Conservation (phyloP, 257 asterid genomes). For the Penstemon davidsonii region DNA sequence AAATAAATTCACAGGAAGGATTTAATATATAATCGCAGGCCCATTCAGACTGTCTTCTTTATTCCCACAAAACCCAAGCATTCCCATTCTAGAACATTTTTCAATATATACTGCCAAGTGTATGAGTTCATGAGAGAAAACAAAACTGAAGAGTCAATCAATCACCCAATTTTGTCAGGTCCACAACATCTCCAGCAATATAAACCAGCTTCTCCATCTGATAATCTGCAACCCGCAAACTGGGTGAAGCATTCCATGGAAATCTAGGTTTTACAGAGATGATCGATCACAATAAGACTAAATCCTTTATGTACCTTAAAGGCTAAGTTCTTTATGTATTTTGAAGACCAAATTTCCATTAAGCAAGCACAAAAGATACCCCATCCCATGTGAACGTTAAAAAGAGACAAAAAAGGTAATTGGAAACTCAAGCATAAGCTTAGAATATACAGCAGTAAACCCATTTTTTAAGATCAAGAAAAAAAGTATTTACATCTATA, state of each 20-base stretch:
- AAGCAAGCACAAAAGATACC: slow-evolving; percentile 27
- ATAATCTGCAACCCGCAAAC: slow-evolving; percentile 54
- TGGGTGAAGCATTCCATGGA: slow-evolving; percentile 52
- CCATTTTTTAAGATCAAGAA: slow-evolving; percentile 12
- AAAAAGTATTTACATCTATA: slow-evolving; percentile 15
- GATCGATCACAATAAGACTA: slow-evolving; percentile 33
- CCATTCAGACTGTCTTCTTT: slow-evolving; percentile 31
- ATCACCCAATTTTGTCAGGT: slow-evolving; percentile 40
- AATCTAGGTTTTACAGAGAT: slow-evolving; percentile 51
- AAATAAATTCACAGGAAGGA: slow-evolving; percentile 29
- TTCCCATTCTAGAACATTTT: slow-evolving; percentile 31
- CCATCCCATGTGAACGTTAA: slow-evolving; percentile 19
- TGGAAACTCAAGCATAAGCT: slow-evolving; percentile 6
- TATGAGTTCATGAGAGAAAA: slow-evolving; percentile 24
- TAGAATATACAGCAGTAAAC: slow-evolving; percentile 16
- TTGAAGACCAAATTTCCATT: slow-evolving; percentile 1
- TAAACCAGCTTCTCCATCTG: slow-evolving; percentile 48
- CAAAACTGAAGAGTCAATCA: slow-evolving; percentile 11
- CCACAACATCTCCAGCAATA: slow-evolving; percentile 51
- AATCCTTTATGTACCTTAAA: slow-evolving; percentile 28
- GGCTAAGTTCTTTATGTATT: slow-evolving; percentile 16
- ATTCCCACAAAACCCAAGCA: slow-evolving; percentile 30
- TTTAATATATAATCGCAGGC: slow-evolving; percentile 24
- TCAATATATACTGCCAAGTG: slow-evolving; percentile 31
- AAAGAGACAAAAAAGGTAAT: slow-evolving; percentile 14